Evolutionary conservation across 1,284 basidiomycete genomes (phyloP), one percentile per base, ranked within the genome.

Genomic region (Cutaneotrichosporon dermatis): DNA sequence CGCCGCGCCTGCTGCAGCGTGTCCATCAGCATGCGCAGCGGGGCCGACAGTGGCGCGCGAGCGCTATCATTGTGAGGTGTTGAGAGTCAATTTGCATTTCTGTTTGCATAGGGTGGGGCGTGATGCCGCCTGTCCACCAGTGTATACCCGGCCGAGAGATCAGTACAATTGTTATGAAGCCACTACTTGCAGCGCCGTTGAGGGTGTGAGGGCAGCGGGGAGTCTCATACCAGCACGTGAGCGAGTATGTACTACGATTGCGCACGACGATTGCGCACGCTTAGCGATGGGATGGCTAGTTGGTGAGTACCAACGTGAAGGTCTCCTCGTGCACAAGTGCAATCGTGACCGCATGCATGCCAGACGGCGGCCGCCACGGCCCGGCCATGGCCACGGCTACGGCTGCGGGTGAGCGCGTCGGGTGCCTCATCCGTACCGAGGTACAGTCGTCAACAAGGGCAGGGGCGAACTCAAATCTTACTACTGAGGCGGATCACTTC

Each of bases 21-120:
- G 25, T 25, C 25, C 25, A 25, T 25, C 25, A 25, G 25, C 25
- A 25, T 25, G 25, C 25, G 25, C 25, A 25, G 25, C 25, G 25
- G 25, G 25, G 25, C 25, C 25, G 25, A 25, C 25, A 25, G 25
- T 25, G 25, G 25, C 25, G 25, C 25, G 25, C 25, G 25, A 25
- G 25, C 25, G 25, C 25, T 25, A 25, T 25, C 39, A 40, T 8
- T 40, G 39, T 40, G 39, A 12, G 39, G 8, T 40, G 39, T 40
- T 8, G 39, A 36, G 43, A 36, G 43, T 46, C 43, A 54, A 25
- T 54, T 54, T 55, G 54, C 54, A 55, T 55, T 49, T 35, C 51
- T 55, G 54, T 55, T 55, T 55, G 54, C 54, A 55, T 55, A 55
- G 54, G 39, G 54, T 55, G 54, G 54, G 39, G 39, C 39, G 39